Evolutionary conservation across 2,329 filamentous ascomycete species (phyloP).

Genomic region (Ascocoryne sarcoides): DNA sequence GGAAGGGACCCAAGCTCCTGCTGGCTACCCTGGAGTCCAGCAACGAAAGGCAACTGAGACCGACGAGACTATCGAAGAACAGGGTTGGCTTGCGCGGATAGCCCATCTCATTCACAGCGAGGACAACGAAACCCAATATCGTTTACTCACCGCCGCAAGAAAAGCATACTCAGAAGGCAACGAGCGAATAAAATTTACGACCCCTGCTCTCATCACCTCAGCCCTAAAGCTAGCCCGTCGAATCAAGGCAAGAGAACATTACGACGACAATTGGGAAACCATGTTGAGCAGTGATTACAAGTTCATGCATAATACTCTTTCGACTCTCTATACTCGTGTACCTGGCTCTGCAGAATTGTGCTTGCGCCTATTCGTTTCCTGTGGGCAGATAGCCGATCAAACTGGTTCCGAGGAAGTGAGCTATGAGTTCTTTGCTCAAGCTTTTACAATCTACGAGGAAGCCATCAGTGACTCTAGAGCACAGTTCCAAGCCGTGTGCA

Average conservation of each 20-base stretch:
- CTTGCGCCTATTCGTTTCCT: conserved; percentile 81
- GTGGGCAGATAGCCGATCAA: conserved; percentile 87
- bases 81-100: conserved; percentile 90
- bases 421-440: conserved; percentile 97
- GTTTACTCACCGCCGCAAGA: conserved; percentile 77
- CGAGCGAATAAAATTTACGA: conserved; percentile 92
- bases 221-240: conserved; percentile 82
- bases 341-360: conserved; percentile 77
- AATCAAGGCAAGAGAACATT: conserved; percentile 87
- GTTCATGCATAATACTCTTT: conserved; percentile 85
- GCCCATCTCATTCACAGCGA: conserved; percentile 77
- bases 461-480: conserved; percentile 90
- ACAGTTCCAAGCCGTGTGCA: conserved; percentile 95
- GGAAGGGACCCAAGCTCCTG: conserved; percentile 77
- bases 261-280: conserved; percentile 63
- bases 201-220: conserved; percentile 81
- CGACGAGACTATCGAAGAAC: conserved; percentile 95
- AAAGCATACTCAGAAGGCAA: conserved; percentile 88
- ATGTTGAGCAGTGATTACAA: conserved; percentile 82
- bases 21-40: conserved; percentile 73
- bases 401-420: conserved; percentile 90
- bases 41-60: conserved; percentile 76
- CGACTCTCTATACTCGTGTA: conserved; percentile 79
- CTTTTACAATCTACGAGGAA: conserved; percentile 97
- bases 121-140: conserved; percentile 90